Base-by-base conservation (phyloP, 2,329 filamentous ascomycete species). In the Aspergillus ochraceus region DNA sequence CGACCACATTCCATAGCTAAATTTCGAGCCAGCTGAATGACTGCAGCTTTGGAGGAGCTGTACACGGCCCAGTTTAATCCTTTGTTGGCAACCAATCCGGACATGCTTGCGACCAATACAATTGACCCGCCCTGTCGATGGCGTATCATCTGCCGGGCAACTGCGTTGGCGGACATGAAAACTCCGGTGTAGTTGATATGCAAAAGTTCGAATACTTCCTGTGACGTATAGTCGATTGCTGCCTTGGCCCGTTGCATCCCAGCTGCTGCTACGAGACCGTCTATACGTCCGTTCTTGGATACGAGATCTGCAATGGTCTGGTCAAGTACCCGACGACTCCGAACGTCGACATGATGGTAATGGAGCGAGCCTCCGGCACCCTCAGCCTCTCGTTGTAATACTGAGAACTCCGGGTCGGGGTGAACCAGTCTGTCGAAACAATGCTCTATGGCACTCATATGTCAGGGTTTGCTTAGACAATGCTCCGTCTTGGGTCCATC, bases 41-140 rank as follows among this genome's bases (percentile, higher is more conserved):
- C 79, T 0, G 80, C 83, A 0, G 82, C 79, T 70, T 86, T 86
- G 59, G 80, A 83, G 0, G 81, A 76, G 66, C 84, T 85, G 71
- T 86, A 86, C 0, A 77, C 73, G 3, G 75, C 71, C 4, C 65
- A 72, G 10, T 66, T 72, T 70, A 77, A 71, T 17, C 78, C 80
- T 68, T 81, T 81, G 68, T 83, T 83, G 10, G 80, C 79, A 50
- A 81, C 76, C 9, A 79, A 66, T 0, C 80, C 82, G 59, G 78
- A 81, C 80, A 84, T 84, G 61, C 78, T 81, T 0, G 80, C 82
- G 2, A 84, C 70, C 10, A 84, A 70, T 5, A 82, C 71, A 54
- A 84, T 82, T 2, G 78, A 80, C 12, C 79, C 82, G 6, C 72
- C 74, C 19, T 73, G 80, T 58, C 84, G 81, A 65, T 79, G 74